Conservation (phyloP, 2,329 filamentous ascomycete genomes). For the Coleophoma eucalyptorum region DNA sequence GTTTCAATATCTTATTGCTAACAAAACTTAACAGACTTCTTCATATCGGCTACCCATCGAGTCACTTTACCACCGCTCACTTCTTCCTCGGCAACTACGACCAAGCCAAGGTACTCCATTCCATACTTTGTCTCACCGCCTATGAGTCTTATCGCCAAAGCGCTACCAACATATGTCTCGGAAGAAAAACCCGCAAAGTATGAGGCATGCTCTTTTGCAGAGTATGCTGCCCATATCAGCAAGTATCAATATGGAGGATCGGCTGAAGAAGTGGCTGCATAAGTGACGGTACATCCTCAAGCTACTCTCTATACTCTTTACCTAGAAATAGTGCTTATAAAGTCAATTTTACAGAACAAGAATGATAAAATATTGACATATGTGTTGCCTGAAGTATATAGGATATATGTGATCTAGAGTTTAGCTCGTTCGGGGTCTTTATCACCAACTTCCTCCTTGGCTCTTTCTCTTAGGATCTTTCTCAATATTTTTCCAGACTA, state of each 20-base stretch:
- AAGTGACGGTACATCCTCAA: too few relatives aligned
- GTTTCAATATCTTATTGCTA: background rate
- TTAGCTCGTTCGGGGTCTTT: background rate
- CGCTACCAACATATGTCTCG: conserved; percentile 21
- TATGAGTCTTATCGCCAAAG: background rate
- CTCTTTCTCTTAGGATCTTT: conserved; percentile 37
- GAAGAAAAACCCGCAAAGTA: conserved; percentile 27
- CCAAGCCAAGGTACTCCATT: background rate
- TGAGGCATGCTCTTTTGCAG: background rate
- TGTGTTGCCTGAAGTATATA: too few relatives aligned
- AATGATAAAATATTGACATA: too few relatives aligned
- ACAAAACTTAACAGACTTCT: conserved; percentile 46
- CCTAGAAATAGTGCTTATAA: too few relatives aligned
- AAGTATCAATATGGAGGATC: background rate
- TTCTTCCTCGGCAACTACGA: background rate
- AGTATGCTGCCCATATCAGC: background rate
- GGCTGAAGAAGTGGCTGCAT: background rate
- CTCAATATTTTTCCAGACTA: conserved; percentile 45
- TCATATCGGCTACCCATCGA: conserved; percentile 73
- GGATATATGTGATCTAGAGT: conserved; percentile 12
- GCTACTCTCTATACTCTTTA: too few relatives aligned
- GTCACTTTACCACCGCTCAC: conserved; percentile 43
- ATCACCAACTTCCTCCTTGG: conserved; percentile 28
- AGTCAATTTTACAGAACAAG: too few relatives aligned
- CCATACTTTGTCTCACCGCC: conserved; percentile 1